phyloP scores from a whole-genome alignment of 2,329 filamentous ascomycete species.

The Trichophyton equinum region DNA sequence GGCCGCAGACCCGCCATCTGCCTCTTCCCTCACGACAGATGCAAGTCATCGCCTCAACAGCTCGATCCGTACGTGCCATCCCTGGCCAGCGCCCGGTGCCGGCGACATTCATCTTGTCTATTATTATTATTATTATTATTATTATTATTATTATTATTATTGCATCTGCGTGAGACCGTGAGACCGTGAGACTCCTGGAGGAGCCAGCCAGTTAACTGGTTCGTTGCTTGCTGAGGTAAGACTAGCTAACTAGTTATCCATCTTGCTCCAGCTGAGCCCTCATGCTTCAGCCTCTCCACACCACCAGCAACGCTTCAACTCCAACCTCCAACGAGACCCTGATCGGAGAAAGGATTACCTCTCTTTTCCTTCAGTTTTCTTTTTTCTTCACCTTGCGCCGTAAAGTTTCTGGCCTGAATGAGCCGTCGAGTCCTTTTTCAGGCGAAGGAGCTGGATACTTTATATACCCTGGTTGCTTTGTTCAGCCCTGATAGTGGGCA shows the following conservation, averaged over 20 bases:
- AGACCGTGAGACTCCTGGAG: too few species aligned
- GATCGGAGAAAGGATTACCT: background rate
- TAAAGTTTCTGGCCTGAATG: background rate
- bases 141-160: too few species aligned
- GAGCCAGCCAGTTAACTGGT: too few species aligned
- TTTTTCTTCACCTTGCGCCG: background rate
- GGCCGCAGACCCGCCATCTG: background rate
- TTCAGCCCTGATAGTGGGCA: background rate
- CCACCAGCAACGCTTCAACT: background rate
- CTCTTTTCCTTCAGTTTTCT: background rate
- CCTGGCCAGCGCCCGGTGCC: background rate
- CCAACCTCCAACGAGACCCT: background rate
- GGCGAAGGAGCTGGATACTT: background rate
- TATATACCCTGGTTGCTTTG: background rate
- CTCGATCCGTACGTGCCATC: background rate
- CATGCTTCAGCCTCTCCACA: slow-evolving; percentile 2
- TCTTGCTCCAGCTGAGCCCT: slow-evolving; percentile 1
- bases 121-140: too few species aligned
- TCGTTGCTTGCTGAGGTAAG: too few species aligned
- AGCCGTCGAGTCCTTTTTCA: background rate
- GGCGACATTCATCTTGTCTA: too few species aligned
- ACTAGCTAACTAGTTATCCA: background rate
- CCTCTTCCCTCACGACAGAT: background rate
- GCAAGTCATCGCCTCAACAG: background rate
- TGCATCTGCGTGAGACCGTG: too few species aligned